phyloP scores from a whole-genome alignment of 1,284 basidiomycete species.

The Inonotus hispidus region DNA sequence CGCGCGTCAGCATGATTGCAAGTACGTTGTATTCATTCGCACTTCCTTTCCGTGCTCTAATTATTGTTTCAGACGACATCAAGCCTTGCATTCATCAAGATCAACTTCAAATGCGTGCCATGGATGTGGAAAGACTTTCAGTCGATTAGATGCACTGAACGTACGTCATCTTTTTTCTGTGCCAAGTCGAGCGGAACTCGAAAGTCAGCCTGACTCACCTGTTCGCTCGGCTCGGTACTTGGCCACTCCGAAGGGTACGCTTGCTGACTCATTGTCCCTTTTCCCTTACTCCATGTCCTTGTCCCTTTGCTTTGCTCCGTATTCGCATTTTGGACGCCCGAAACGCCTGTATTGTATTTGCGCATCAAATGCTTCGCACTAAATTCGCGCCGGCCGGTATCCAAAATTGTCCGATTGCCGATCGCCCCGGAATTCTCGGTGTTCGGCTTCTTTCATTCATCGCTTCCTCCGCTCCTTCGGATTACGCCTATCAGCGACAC shows the following conservation, averaged over 20 bases:
- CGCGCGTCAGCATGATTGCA: conserved; percentile 94
- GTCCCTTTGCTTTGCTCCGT: not conserved
- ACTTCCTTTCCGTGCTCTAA: conserved; percentile 15
- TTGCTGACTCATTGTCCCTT: conserved; percentile 19
- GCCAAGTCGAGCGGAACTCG: conserved; percentile 16
- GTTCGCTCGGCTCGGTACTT: not conserved
- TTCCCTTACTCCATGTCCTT: conserved; percentile 8
- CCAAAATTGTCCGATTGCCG: not conserved
- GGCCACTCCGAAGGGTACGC: conserved; percentile 1
- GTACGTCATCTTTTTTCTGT: conserved; percentile 46
- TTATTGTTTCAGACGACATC: conserved; percentile 57
- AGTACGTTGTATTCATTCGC: conserved; percentile 47
- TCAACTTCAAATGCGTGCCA: conserved; percentile 83
- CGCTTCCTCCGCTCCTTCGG: not conserved
- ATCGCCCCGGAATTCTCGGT: not conserved
- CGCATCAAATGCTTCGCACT: conserved; percentile 3
- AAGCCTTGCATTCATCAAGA: conserved; percentile 81
- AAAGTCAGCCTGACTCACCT: conserved; percentile 6
- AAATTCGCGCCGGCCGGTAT: not conserved
- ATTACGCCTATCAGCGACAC: conserved; percentile 13
- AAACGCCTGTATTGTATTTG: conserved; percentile 3
- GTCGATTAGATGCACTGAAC: conserved; percentile 88
- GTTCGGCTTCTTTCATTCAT: not conserved
- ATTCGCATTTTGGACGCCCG: not conserved
- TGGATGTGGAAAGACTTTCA: conserved; percentile 93